phyloP scores from a whole-genome alignment of 495 filamentous ascomycete species.

The Aspergillus cavernicola region DNA sequence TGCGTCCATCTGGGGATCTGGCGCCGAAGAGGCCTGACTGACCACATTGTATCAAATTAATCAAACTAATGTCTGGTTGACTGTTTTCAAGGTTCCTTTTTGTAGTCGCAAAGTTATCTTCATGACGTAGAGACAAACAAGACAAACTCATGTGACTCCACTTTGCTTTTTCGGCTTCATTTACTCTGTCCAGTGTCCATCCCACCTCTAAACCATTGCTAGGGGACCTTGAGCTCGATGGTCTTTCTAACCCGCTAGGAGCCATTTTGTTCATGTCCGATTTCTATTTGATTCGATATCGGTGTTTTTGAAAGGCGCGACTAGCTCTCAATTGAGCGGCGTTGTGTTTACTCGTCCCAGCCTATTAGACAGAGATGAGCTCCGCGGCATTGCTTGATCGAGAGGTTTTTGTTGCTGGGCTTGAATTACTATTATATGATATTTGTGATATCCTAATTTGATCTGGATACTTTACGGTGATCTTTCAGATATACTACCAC shows the following conservation, averaged over 20 bases:
- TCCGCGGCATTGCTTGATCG: background rate
- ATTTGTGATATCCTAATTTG: background rate
- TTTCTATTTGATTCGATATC: background rate
- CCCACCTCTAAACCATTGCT: background rate
- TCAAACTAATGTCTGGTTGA: background rate
- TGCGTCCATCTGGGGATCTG: conserved; percentile 27
- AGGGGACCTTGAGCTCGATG: background rate
- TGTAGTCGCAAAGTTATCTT: background rate
- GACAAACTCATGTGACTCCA: conserved; percentile 32
- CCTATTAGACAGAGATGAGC: conserved; percentile 3
- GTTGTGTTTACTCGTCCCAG: background rate
- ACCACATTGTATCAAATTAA: conserved; percentile 25
- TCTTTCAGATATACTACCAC: background rate
- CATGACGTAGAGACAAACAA: conserved; percentile 31
- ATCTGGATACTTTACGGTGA: background rate
- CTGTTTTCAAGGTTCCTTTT: no score
- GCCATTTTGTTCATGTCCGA: background rate
- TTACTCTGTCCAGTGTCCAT: background rate
- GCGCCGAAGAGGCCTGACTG: conserved; percentile 19
- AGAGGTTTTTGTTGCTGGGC: background rate
- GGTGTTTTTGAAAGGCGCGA: background rate
- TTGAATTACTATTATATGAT: background rate
- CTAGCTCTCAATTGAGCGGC: background rate
- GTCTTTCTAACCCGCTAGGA: background rate
- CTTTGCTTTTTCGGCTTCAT: conserved; percentile 16